A percentile compares a stretch with the other conserved stretches of the same genome.
These are phyloP conservation scores for Fusarium incarnatum DNA, from an alignment of 2,329 filamentous ascomycete genomes.

Conservation along the genomic window DNA sequence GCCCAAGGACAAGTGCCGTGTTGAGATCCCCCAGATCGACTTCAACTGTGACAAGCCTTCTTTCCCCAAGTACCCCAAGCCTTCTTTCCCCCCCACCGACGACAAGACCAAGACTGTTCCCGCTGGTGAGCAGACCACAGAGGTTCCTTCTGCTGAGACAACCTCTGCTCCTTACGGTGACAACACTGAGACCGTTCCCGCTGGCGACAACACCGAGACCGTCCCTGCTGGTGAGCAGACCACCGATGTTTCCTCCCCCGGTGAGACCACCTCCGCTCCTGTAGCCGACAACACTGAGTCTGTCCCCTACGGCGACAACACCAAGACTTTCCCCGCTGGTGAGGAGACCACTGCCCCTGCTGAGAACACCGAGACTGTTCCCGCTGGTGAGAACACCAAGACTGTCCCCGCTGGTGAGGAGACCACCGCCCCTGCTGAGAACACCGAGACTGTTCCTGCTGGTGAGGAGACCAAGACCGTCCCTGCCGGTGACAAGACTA, in stretches of 20 bases:
- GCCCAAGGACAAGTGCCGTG: conserved; percentile 69
- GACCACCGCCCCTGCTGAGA: too few species aligned
- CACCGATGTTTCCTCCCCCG: conserved; percentile 7
- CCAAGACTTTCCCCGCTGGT: conserved; percentile 19
- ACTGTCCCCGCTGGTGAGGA: not conserved
- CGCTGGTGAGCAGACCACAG: conserved; percentile 7
- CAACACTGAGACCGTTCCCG: conserved; percentile 28
- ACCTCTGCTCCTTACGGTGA: conserved; percentile 15
- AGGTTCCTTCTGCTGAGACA: conserved; percentile 17
- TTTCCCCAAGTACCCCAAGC: conserved; percentile 31
- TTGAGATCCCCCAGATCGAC: conserved; percentile 78
- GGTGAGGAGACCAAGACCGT: too few species aligned
- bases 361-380: conserved; percentile 56
- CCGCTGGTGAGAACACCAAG: conserved; percentile 4
- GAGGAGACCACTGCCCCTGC: conserved; percentile 47
- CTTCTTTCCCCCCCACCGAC: conserved; percentile 6
- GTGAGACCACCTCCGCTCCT: conserved; percentile 42
- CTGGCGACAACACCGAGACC: conserved; percentile 29
- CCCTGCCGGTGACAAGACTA: too few species aligned
- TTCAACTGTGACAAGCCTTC: conserved; percentile 73
- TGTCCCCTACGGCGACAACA: conserved; percentile 27
- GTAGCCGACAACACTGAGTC: conserved; percentile 56
- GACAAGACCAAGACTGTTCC: conserved; percentile 52
- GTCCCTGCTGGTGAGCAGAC: conserved; percentile 28
- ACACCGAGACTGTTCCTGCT: too few species aligned